These are phyloP conservation scores for Boletus patriciae DNA, from an alignment of 768 basidiomycete genomes.

Conservation along the genomic window DNA sequence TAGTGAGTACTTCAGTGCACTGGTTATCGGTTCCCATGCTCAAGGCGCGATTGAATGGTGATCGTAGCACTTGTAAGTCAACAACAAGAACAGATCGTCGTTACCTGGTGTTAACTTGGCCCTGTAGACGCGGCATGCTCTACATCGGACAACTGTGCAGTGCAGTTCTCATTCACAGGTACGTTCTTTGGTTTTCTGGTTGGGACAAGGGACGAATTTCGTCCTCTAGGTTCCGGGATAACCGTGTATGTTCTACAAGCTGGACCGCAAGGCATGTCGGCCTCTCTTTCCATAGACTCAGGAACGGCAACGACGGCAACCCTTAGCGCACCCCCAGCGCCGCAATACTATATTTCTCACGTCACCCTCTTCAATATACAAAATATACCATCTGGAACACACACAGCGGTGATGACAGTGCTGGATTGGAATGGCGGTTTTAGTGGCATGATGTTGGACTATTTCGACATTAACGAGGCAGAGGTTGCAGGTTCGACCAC, in stretches of 20 bases:
- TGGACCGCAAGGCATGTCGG: conserved; percentile 28
- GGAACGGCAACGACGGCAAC: conserved; percentile 24
- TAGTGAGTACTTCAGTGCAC: conserved; percentile 19
- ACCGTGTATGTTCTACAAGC: conserved; percentile 32
- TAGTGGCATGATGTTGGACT: conserved; percentile 33
- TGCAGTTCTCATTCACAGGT: conserved; percentile 29
- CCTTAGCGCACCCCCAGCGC: conserved; percentile 22
- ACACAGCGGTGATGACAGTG: conserved; percentile 26
- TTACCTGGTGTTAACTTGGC: background rate
- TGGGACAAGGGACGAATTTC: background rate
- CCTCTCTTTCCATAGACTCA: conserved; percentile 27
- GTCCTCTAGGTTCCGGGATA: conserved; percentile 24
- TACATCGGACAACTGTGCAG: conserved; percentile 23
- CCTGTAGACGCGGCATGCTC: conserved; percentile 24
- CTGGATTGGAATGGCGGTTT: conserved; percentile 24
- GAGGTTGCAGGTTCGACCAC: conserved; percentile 7
- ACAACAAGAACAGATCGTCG: background rate
- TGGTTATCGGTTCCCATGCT: background rate
- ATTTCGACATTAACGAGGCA: conserved; percentile 27
- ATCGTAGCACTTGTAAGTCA: conserved; percentile 26
- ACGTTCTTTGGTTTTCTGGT: background rate
- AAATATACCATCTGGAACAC: conserved; percentile 23
- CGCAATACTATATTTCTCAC: conserved; percentile 25
- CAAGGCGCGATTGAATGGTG: background rate
- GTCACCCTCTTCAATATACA: conserved; percentile 24